Percentiles rank a stretch among this genome's conserved stretches.
Conservation (phyloP, 805 yeast genomes). For the Lachancea mirantina region DNA sequence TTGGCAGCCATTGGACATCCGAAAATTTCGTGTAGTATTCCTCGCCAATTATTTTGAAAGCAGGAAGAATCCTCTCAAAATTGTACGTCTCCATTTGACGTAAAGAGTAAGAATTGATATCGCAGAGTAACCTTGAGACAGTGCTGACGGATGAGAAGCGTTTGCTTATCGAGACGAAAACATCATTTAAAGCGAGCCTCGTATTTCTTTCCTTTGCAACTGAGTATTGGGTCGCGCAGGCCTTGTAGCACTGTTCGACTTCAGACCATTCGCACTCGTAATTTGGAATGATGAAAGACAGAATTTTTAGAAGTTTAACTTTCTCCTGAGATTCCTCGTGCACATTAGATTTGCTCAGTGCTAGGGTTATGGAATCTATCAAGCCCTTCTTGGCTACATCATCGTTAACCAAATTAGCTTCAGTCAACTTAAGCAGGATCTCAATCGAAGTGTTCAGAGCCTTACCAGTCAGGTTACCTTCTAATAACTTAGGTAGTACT, state of each 20-base stretch:
- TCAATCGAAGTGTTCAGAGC: slow-evolving; percentile 48
- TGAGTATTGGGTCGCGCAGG: slow-evolving; percentile 52
- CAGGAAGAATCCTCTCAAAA: slow-evolving; percentile 63
- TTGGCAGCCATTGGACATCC: slow-evolving; percentile 68
- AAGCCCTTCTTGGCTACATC: slow-evolving; percentile 46
- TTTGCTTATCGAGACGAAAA: slow-evolving; percentile 53
- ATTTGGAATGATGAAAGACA: slow-evolving; percentile 47
- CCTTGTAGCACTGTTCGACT: slow-evolving; percentile 41
- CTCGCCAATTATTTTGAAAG: slow-evolving; percentile 62
- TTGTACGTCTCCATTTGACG: slow-evolving; percentile 67
- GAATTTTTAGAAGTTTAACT: slow-evolving; percentile 48
- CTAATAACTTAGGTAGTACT: slow-evolving; percentile 45
- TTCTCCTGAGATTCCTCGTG: slow-evolving; percentile 48
- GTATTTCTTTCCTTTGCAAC: slow-evolving; percentile 52
- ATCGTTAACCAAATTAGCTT: slow-evolving; percentile 51
- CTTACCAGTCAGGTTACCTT: slow-evolving; percentile 33
- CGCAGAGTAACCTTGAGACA: slow-evolving; percentile 49
- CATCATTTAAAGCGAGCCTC: slow-evolving; percentile 51
- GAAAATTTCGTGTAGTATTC: slow-evolving; percentile 37
- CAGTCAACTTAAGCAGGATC: slow-evolving; percentile 44
- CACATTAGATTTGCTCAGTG: slow-evolving; percentile 50
- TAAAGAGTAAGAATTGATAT: slow-evolving; percentile 61
- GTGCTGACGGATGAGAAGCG: slow-evolving; percentile 38
- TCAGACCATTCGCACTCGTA: slow-evolving; percentile 48
- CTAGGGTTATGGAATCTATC: slow-evolving; percentile 49